These are phyloP conservation scores for Beverwykella pulmonaria DNA, from an alignment of 495 filamentous ascomycete genomes.

Conservation along the genomic window DNA sequence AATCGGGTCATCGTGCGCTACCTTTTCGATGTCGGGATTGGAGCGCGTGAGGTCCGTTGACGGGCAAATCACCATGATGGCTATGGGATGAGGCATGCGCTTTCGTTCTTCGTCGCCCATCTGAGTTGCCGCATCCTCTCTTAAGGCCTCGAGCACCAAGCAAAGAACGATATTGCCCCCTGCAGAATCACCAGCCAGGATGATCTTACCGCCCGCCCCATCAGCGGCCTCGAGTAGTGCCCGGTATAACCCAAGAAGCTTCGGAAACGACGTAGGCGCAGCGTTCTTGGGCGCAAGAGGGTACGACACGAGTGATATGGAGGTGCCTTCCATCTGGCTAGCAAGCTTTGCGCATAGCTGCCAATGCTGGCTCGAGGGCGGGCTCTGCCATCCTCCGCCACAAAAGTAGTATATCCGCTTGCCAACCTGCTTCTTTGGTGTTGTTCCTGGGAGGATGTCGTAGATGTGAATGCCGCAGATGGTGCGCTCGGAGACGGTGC, in stretches of 20 bases:
- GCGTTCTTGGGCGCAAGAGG: slow-evolving; percentile 44
- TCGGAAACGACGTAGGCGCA: slow-evolving; percentile 38
- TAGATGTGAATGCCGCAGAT: slow-evolving; percentile 43
- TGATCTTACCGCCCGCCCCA: slow-evolving; percentile 34
- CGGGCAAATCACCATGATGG: slow-evolving; percentile 47
- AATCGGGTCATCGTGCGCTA: slow-evolving; percentile 46
- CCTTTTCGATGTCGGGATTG: slow-evolving; percentile 44
- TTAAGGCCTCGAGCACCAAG: slow-evolving; percentile 42
- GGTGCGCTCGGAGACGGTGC: slow-evolving; percentile 39
- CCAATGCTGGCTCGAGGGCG: slow-evolving; percentile 46
- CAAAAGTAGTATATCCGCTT: slow-evolving; percentile 48
- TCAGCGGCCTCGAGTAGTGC: slow-evolving; percentile 27
- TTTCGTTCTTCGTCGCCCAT: slow-evolving; percentile 1
- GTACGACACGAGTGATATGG: slow-evolving; percentile 38
- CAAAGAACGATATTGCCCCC: slow-evolving; percentile 46
- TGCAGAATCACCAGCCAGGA: slow-evolving; percentile 42
- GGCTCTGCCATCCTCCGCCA: slow-evolving; percentile 46
- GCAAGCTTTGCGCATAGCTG: slow-evolving; percentile 41
- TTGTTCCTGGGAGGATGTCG: slow-evolving; percentile 35
- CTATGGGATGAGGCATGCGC: slow-evolving; percentile 5
- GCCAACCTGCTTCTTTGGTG: neutral
- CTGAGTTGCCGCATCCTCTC: slow-evolving; percentile 1
- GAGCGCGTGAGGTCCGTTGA: slow-evolving; percentile 46
- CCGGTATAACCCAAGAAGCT: slow-evolving; percentile 37
- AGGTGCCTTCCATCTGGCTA: slow-evolving; percentile 26